A percentile compares a stretch with the other conserved stretches of the same genome.
Conservation (phyloP, 768 basidiomycete species). For the Trametes villosa region DNA sequence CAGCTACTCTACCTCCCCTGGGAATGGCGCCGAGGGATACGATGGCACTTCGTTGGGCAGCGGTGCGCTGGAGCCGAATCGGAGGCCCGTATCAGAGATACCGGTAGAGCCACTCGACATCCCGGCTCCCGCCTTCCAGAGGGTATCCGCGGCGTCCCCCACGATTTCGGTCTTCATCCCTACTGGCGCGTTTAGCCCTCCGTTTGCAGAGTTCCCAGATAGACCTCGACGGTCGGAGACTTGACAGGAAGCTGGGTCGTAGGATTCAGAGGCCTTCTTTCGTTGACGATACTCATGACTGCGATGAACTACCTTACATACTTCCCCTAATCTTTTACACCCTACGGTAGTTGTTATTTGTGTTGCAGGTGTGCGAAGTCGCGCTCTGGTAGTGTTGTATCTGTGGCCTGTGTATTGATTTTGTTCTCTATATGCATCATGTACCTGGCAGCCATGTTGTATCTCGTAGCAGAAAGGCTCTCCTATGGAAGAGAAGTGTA, state of each 20-base stretch:
- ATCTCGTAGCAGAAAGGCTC: too few relatives aligned
- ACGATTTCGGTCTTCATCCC: neutral
- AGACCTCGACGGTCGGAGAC: neutral
- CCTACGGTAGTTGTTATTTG: neutral
- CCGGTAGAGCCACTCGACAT: too few relatives aligned
- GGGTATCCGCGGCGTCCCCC: neutral
- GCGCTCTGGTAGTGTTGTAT: neutral
- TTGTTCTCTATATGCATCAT: neutral
- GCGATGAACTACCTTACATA: neutral
- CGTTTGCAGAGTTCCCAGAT: neutral
- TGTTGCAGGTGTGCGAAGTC: neutral
- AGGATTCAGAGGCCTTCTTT: too few relatives aligned
- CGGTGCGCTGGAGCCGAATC: too few relatives aligned
- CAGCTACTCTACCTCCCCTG: neutral
- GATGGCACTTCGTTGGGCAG: too few relatives aligned
- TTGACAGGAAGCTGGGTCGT: neutral
- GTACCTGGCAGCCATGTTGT: too few relatives aligned
- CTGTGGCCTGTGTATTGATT: neutral
- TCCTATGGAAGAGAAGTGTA: too few relatives aligned
- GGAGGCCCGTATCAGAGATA: too few relatives aligned
- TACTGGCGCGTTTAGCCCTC: neutral
- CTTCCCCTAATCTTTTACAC: neutral
- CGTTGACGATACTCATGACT: neutral
- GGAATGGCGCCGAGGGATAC: neutral
- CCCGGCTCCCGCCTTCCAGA: too few relatives aligned